Evolutionary conservation across 1,284 basidiomycete species (phyloP), one percentile per base, ranked within the genome.

Genomic region (Fomitopsis pinicola): DNA sequence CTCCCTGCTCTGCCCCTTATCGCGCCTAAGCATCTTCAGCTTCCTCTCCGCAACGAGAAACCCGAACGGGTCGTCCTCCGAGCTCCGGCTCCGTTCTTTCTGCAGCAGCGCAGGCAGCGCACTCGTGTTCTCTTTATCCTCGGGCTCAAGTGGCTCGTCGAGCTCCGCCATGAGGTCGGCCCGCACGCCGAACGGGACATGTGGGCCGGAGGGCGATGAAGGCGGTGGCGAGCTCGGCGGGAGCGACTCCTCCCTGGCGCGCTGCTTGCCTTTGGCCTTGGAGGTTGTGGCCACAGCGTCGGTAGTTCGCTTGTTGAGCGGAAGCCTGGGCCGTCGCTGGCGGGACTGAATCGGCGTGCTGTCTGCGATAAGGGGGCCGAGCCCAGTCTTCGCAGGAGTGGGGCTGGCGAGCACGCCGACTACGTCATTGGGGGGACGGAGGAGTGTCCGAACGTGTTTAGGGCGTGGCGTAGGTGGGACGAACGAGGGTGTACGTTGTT

Each of bases 41-140:
- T 73, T 72, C 33, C 71, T 68, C 66, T 81, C 80, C 0, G 75
- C 72, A 8, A 76, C 78, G 19, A 79, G 64, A 30, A 81, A 75
- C 0, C 79, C 79, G 59, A 81, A 81, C 1, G 79, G 80, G 45
- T 82, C 80, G 19, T 64, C 62, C 58, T 67, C 48, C 5, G 52
- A 54, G 52, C 19, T 59, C 40, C 30, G 63, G 57, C 46, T 35
- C 35, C 42, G 8, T 30, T 35, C 60, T 50, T 19, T 60, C 52
- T 17, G 53, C 59, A 36, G 59, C 60, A 35, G 22, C 9, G 30
- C 33, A n/a, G 65, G 38, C 3, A 15, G 8, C 38, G 38, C 55
- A 58, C 62, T 22, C 10, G 36, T 40, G 42, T 66, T 65, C 44
- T 64, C 63, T 48, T 63, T 63, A 30, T 65, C 58, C 35, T 63